Evolutionary conservation across 2,329 filamentous ascomycete species (phyloP), one percentile per base, ranked within the genome.

Genomic region (Xylariaceae sp.): DNA sequence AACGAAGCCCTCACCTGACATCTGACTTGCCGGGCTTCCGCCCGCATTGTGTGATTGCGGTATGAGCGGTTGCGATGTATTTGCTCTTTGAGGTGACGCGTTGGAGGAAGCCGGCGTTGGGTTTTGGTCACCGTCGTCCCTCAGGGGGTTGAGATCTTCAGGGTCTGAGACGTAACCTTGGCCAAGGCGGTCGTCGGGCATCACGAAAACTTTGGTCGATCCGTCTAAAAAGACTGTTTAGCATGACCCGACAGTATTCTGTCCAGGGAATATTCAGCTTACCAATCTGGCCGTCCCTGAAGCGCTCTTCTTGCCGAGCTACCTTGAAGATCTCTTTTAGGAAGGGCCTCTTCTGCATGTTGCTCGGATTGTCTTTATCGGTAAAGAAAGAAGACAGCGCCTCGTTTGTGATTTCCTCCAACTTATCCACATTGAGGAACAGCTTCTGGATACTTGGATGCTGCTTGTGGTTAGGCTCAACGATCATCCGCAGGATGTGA

Each of bases 241-340:
- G 55, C 44, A 48, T 44, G 23, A 14, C 26, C 48, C 32, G 40
- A 41, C 3, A 3, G 32, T n/a, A n/a, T 16, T 41, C 10, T 32
- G 7, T 48, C 21, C 2, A 19, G 44, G 37, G 48, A 44, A 14
- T 19, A 14, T 23, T 19, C 7, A 16, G 64, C 77, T 61, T 70
- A 87, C 85, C 84, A 48, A 87, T 81, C 63, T 85, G 82, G 21
- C 78, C 79, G 43, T 80, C 78, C 60, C 74, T 80, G 64, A 73
- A 86, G 3, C 80, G 74, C 66, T 87, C 83, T 60, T 88, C 81
- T 26, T 75, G 70, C 52, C 73, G 77, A 0, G 85, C 85, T 26
- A 88, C 78, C 57, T 80, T 82, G 73, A 88, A 88, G 7, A 88
- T 81, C 64, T 88, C 84, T 50, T 78, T 81, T 7, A 88, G 66